Base-by-base conservation (phyloP, 208 protist species). In the Polymyxa betae region DNA sequence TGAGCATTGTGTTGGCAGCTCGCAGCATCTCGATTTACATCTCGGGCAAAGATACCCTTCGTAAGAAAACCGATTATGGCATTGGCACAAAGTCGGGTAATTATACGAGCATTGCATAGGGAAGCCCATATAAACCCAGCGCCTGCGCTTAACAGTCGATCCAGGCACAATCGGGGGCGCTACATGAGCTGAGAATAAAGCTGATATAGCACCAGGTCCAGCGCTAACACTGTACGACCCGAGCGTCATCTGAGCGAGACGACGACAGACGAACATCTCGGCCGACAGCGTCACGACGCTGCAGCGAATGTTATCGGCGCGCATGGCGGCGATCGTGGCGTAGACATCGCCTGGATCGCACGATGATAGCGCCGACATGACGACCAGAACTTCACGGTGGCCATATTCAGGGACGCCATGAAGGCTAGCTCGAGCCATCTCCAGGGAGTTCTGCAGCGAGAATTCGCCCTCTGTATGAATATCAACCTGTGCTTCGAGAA, bases 381-480 rank as follows among this genome's bases (percentile, higher is more conserved):
- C 52, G 12, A 96, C 49, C 0, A 96, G 0, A 16, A 96, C 90
- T 88, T 97, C 95, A 41, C 94, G 91, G 40, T 72, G 93, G 38
- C 95, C 95, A 90, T 96, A 95, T 29, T 91, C 91, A 38, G 95
- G 95, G 29, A 96, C 87, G 49, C 90, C 92, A 93, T 89, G 89
- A 0, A 96, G 91, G 35, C 91, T 91, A 0, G 77, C 52, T 24
- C 92, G 52, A 32, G 94, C 93, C 82, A 95, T 45, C 16, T 94
- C 91, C 10, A 96, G 64, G 40, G 93, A 43, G 88, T 95, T 96
- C 92, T 96, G 95, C 38, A 96, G 72, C 0, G 95, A 96, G 0
- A 94, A 89, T 43, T 94, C 93, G 32, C 95, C 95, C 38, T 78
- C 91, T 0, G n/a, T 29, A 38, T 90, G 72, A 20, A 45, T 5